Base-by-base conservation (phyloP, 345 rosid species). In the Populus alba region DNA sequence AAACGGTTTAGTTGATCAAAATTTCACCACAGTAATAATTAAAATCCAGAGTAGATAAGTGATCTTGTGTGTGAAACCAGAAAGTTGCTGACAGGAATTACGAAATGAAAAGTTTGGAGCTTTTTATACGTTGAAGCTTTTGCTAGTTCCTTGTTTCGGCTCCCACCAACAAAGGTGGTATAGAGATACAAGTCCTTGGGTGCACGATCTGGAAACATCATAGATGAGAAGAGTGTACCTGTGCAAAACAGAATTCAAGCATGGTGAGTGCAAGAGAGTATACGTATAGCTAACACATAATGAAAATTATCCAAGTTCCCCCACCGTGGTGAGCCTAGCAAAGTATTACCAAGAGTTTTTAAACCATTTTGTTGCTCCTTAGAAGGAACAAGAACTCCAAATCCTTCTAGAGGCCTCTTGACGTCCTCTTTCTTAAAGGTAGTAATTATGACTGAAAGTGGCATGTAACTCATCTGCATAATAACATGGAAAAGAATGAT, bases 151-250 rank as follows among this genome's bases (percentile, higher is more conserved):
- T 65, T 87, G 89, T 93, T 93, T 82, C 93, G 91, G 77, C 92
- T 93, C 76, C 98, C 99, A 39, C 99, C 99, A 80, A 95, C 84
- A 86, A 95, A 95, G 68, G 97, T 93, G 62, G 99, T 95, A 82
- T 95, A 95, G 45, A 95, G 94, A 89, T 89, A 86, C 22, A 83
- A 76, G 73, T 90, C 88, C 73, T 68, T 78, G 20, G 97, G 94
- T 47, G 91, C 94, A 68, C 98, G 99, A 82, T 93, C 98, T 0
- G 99, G 97, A 85, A 95, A 95, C 98, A 93, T 95, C 89, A 88
- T 81, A 47, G 99, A 95, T 39, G 99, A 93, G 86, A 95, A 95
- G 20, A 93, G 94, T 71, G 99, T 93, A 76, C 99, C 99, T 95
- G 87, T 66, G 43, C 65, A 66, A 18, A 37, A 35, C 2, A 33